Conservation (phyloP, 768 basidiomycete species). For the Galerina marginata region DNA sequence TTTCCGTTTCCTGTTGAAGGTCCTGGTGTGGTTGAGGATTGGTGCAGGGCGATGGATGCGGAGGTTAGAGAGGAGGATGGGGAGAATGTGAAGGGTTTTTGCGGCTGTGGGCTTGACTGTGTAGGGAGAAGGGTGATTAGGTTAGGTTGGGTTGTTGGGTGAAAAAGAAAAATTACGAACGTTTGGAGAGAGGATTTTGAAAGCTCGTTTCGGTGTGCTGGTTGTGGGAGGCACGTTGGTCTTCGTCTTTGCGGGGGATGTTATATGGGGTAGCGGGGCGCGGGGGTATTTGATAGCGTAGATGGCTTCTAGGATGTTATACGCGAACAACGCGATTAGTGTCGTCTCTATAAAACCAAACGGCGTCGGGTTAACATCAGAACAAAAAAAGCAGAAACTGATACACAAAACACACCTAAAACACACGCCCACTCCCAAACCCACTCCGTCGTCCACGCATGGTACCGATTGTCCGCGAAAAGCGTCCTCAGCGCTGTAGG, state of each 20-base stretch:
- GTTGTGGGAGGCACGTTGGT: conserved; percentile 24
- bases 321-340: conserved; percentile 35
- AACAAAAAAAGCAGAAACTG: not conserved
- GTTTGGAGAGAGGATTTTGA: conserved; percentile 47
- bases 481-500: conserved; percentile 37
- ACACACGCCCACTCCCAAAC: conserved; percentile 45
- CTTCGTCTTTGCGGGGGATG: conserved; percentile 39
- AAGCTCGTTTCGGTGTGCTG: conserved; percentile 40
- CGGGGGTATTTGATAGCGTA: conserved; percentile 53
- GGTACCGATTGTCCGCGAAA: conserved; percentile 27
- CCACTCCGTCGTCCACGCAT: conserved; percentile 40
- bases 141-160: not conserved
- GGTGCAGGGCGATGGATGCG: conserved; percentile 23
- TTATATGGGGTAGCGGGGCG: conserved; percentile 34
- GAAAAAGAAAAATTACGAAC: conserved; percentile 25
- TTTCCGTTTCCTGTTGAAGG: not conserved
- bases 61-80: conserved; percentile 35
- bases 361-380: not conserved
- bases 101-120: conserved; percentile 46
- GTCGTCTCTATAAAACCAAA: conserved; percentile 39
- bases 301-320: conserved; percentile 46
- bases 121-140: not conserved
- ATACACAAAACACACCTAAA: conserved; percentile 35
- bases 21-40: conserved; percentile 4
- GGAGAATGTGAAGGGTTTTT: conserved; percentile 49